Evolutionary conservation across 352 stramenopile species (phyloP).

Genomic region (Halophytophthora polymorphica): DNA sequence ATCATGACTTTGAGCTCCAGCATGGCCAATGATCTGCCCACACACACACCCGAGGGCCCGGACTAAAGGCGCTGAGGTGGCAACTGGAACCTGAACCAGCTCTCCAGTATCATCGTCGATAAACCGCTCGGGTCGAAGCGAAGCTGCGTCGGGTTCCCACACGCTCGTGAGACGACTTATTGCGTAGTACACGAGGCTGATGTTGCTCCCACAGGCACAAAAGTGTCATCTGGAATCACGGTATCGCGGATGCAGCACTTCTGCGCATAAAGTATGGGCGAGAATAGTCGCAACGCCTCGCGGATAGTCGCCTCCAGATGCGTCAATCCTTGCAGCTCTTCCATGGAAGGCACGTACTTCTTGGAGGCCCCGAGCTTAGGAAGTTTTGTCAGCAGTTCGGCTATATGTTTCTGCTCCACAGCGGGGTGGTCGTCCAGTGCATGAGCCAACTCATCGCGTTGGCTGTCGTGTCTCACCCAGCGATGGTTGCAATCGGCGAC

Average conservation of each 20-base stretch:
- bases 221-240: slow-evolving; percentile 48
- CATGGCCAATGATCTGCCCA: slow-evolving; percentile 50
- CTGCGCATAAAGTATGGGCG: slow-evolving; percentile 37
- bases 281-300: slow-evolving; percentile 47
- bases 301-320: slow-evolving; percentile 43
- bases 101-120: slow-evolving; percentile 27
- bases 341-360: slow-evolving; percentile 31
- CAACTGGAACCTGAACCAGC: slow-evolving; percentile 20
- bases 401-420: slow-evolving; percentile 32
- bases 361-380: slow-evolving; percentile 18
- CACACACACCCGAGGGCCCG: slow-evolving; percentile 32
- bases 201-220: slow-evolving; percentile 34
- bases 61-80: slow-evolving; percentile 39
- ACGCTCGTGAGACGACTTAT: slow-evolving; percentile 34
- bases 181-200: slow-evolving; percentile 36
- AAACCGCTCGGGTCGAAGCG: slow-evolving; percentile 46
- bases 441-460: slow-evolving; percentile 51
- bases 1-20: slow-evolving; percentile 77
- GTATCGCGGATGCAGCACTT: slow-evolving; percentile 39
- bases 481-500: slow-evolving; percentile 57
- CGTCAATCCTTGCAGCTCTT: slow-evolving; percentile 24
- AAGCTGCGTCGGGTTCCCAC: slow-evolving; percentile 37
- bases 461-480: slow-evolving; percentile 59
- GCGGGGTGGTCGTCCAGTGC: slow-evolving; percentile 51
- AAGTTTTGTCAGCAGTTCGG: slow-evolving; percentile 22